phyloP scores from a whole-genome alignment of 1,139 yeast species.

The Wickerhamomyces sp. region DNA sequence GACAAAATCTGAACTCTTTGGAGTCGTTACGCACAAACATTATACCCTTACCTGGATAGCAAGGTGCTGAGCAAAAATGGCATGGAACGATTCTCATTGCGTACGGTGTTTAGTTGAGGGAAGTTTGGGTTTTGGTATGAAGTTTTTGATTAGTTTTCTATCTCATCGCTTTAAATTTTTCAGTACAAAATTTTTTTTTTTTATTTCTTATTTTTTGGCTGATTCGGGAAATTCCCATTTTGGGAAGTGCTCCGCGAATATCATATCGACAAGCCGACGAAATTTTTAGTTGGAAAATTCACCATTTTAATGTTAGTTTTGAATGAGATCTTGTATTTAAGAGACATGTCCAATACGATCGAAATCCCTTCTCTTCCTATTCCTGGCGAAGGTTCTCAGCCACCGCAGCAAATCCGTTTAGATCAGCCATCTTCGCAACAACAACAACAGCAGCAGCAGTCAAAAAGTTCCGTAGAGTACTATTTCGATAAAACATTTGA shows the following conservation, averaged over 20 bases:
- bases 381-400: constrained; percentile 44
- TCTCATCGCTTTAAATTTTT: constrained; percentile 2
- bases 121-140: neutral
- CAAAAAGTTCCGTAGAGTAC: constrained; percentile 45
- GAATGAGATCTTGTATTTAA: neutral
- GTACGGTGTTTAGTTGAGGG: neutral
- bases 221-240: neutral
- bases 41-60: constrained; percentile 96
- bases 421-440: constrained; percentile 17
- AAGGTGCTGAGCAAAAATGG: constrained; percentile 97
- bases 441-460: constrained; percentile 25
- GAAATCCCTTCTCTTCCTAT: constrained; percentile 57
- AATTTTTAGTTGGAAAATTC: no score
- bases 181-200: constrained; percentile 1
- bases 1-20: constrained; percentile 94
- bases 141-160: neutral
- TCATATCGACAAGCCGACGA: no score
- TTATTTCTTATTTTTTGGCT: neutral
- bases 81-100: constrained; percentile 89
- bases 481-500: constrained; percentile 63
- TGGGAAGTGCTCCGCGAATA: neutral
- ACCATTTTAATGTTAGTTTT: no score
- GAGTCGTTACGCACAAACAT: constrained; percentile 98
- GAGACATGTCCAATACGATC: constrained; percentile 30
- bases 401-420: constrained; percentile 15